Evolutionary conservation across 768 basidiomycete genomes (phyloP).

Genomic region (Hortiboletus campestris): DNA sequence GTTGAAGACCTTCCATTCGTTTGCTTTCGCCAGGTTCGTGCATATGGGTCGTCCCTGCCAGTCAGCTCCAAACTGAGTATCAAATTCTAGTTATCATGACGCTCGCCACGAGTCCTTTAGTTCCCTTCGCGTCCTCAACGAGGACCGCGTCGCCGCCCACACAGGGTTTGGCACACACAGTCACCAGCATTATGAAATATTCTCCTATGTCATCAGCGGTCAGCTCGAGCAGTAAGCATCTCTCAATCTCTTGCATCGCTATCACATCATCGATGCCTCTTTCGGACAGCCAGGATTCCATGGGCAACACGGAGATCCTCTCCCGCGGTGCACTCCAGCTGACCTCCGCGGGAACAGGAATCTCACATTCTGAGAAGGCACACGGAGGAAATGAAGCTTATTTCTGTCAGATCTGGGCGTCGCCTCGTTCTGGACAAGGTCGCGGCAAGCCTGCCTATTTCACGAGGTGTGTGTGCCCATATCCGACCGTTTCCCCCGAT

Average conservation of each 20-base stretch:
- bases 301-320: constrained; percentile 88
- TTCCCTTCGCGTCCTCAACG: constrained; percentile 85
- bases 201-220: constrained; percentile 80
- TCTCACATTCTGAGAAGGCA: constrained; percentile 73
- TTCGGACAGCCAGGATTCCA: constrained; percentile 71
- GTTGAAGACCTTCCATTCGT: constrained; percentile 87
- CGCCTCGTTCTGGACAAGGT: constrained; percentile 38
- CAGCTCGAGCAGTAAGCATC: constrained; percentile 73
- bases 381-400: constrained; percentile 49
- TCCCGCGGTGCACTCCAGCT: constrained; percentile 88
- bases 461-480: constrained; percentile 50
- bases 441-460: constrained; percentile 67
- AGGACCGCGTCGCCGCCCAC: constrained; percentile 74
- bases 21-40: constrained; percentile 67
- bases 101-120: constrained; percentile 60
- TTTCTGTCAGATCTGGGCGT: constrained; percentile 72
- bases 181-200: constrained; percentile 88
- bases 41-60: background rate
- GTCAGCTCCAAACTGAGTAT: constrained; percentile 14
- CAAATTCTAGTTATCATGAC: constrained; percentile 55
- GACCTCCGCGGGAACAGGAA: constrained; percentile 90
- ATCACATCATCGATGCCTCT: background rate
- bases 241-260: background rate
- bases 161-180: constrained; percentile 86
- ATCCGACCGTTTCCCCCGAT: background rate